Conservation (phyloP, 768 basidiomycete genomes). For the Gloeostereum incarnatum region DNA sequence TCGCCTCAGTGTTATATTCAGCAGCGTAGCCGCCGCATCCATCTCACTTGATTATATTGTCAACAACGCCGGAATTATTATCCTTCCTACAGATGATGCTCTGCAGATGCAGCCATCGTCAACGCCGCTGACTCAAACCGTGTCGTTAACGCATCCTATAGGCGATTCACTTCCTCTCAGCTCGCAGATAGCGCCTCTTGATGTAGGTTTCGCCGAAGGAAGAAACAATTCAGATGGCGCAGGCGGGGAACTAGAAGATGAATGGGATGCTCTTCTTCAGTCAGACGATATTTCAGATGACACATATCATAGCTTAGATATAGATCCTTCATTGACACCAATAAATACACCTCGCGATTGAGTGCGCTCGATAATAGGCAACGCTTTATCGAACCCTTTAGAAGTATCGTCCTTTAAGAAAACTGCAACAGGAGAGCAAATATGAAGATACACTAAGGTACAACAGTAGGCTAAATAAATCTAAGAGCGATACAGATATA, state of each 20-base stretch:
- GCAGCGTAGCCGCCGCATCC: constrained; percentile 36
- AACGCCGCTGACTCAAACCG: constrained; percentile 7
- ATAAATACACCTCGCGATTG: too few relatives aligned
- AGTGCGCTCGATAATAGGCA: too few relatives aligned
- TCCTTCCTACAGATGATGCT: constrained; percentile 14
- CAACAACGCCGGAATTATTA: constrained; percentile 44
- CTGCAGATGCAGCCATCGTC: not conserved
- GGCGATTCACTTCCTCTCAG: constrained; percentile 1
- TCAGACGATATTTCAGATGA: constrained; percentile 31
- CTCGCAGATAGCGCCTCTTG: constrained; percentile 22
- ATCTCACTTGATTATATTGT: constrained; percentile 72
- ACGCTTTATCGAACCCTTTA: too few relatives aligned
- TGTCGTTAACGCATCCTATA: constrained; percentile 7
- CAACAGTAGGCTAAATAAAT: too few relatives aligned
- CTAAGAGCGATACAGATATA: too few relatives aligned
- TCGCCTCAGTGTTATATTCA: constrained; percentile 72
- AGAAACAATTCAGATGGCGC: constrained; percentile 9
- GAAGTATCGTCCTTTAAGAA: too few relatives aligned
- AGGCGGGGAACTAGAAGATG: constrained; percentile 22
- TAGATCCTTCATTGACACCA: too few relatives aligned
- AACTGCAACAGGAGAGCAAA: too few relatives aligned
- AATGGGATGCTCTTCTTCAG: constrained; percentile 41
- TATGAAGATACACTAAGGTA: too few relatives aligned
- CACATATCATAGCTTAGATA: too few relatives aligned
- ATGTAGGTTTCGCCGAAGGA: constrained; percentile 23